phyloP scores from a whole-genome alignment of 2,329 filamentous ascomycete genomes.

The Elsinoe necatrix region DNA sequence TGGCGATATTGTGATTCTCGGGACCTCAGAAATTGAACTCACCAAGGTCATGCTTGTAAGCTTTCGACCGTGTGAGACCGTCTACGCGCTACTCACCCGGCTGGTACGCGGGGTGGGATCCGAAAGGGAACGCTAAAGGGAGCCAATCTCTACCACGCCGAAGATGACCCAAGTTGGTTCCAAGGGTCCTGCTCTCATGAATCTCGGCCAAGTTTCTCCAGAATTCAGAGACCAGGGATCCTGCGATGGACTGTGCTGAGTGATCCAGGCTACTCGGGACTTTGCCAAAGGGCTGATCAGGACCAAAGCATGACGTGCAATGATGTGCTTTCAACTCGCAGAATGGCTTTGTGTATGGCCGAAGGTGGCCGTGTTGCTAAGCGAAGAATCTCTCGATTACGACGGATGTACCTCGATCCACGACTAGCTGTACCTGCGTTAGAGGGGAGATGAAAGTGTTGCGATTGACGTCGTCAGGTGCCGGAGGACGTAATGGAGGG shows the following conservation, averaged over 20 bases:
- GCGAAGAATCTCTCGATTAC: neutral
- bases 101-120: slow-evolving; percentile 9
- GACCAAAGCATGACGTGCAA: neutral
- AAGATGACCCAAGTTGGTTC: neutral
- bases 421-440: slow-evolving; percentile 12
- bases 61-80: neutral
- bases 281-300: slow-evolving; percentile 6
- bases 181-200: neutral
- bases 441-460: slow-evolving; percentile 8
- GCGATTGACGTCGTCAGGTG: slow-evolving; percentile 8
- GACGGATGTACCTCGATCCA: neutral
- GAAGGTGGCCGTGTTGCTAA: neutral
- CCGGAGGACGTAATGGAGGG: slow-evolving; percentile 7
- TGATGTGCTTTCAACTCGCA: neutral
- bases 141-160: slow-evolving; percentile 10
- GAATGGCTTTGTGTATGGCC: neutral
- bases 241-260: slow-evolving; percentile 10
- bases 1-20: neutral
- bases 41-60: neutral
- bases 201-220: slow-evolving; percentile 1
- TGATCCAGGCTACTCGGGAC: slow-evolving; percentile 11
- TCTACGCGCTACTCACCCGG: neutral
- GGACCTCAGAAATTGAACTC: neutral
- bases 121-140: neutral
- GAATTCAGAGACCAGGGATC: neutral